Evolutionary conservation across 805 yeast species (phyloP), one percentile per base, ranked within the genome.

Genomic region (Blastobotrys muscicola): DNA sequence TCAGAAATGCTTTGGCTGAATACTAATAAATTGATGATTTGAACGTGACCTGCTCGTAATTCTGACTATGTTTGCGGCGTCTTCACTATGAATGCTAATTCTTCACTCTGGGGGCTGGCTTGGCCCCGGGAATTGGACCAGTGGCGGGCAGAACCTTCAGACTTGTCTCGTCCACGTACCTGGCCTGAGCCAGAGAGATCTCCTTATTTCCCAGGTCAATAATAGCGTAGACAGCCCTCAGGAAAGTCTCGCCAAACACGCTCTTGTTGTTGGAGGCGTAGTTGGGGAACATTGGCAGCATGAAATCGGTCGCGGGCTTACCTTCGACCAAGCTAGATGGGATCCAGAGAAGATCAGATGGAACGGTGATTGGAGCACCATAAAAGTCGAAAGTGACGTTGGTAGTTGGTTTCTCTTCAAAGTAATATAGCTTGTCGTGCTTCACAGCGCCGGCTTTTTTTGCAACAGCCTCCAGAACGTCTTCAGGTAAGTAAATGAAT

Each of bases 141-240:
- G 26, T 20, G 26, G 26, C 26, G 6, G 26, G 26, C 26, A 20
- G 26, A 4, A 20, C 4, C 26, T 6, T 20, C 26, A 20, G 26
- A 4, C 6, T 6, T 6, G 26, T 20, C 26, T 20, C 26, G 26
- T 20, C 26, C 6, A 20, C 26, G 26, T 20, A 57, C 36, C 45
- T 50, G 29, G 72, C 67, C 53, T 68, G 77, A 5, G 80, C 85
- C 44, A 82, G 52, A 0, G 82, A 77, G 29, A 80, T 64, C 52
- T 72, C 64, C 38, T 60, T 59, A 50, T 69, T 70, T 29, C 79
- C 85, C 44, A 80, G 62, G 55, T 82, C 82, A 57, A 72, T 78
- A 11, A 80, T 84, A 15, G 76, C 70, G 56, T 82, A 82, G 3
- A 79, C 80, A 32, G 72, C 69, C 44, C 82, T 68, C 46, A 82